Percentiles rank a stretch among this genome's conserved stretches.
phyloP scores from a whole-genome alignment of 164 flowering plant genomes.

The Stephania cephalantha region DNA sequence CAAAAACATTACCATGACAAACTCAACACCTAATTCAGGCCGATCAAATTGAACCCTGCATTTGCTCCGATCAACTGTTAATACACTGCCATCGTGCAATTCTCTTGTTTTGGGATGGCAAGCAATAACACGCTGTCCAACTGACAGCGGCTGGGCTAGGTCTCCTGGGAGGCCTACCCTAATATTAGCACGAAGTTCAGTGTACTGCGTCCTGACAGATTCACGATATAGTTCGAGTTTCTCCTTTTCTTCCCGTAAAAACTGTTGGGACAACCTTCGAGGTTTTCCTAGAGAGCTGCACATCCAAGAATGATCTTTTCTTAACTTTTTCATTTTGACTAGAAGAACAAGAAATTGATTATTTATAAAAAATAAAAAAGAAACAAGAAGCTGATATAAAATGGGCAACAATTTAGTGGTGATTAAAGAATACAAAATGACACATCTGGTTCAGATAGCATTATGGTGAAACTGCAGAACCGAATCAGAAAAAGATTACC shows the following conservation, averaged over 20 bases:
- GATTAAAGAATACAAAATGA: background rate
- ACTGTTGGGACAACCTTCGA: slow-evolving; percentile 76
- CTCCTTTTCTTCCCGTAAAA: slow-evolving; percentile 73
- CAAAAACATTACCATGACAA: slow-evolving; percentile 58
- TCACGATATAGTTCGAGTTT: slow-evolving; percentile 85
- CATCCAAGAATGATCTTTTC: background rate
- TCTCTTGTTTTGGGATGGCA: slow-evolving; percentile 89
- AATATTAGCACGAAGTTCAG: slow-evolving; percentile 66
- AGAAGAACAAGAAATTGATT: background rate
- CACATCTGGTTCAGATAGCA: background rate
- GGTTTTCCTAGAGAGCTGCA: slow-evolving; percentile 95
- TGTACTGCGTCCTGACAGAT: slow-evolving; percentile 75
- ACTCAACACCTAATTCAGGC: slow-evolving; percentile 78
- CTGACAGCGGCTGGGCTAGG: slow-evolving; percentile 76
- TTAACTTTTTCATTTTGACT: background rate
- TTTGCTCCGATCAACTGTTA: slow-evolving; percentile 71
- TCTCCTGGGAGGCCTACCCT: slow-evolving; percentile 88
- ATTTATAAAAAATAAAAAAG: background rate
- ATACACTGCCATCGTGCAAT: slow-evolving; percentile 77
- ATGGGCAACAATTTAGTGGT: background rate
- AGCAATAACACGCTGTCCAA: slow-evolving; percentile 87
- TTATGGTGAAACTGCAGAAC: background rate
- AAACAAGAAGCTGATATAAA: background rate
- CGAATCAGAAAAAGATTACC: slow-evolving; percentile 32
- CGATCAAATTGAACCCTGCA: slow-evolving; percentile 88